A percentile compares a stretch with the other conserved stretches of the same genome.
These are phyloP conservation scores for Penicillium sp. DNA, from an alignment of 2,329 filamentous ascomycete species.

Conservation along the genomic window DNA sequence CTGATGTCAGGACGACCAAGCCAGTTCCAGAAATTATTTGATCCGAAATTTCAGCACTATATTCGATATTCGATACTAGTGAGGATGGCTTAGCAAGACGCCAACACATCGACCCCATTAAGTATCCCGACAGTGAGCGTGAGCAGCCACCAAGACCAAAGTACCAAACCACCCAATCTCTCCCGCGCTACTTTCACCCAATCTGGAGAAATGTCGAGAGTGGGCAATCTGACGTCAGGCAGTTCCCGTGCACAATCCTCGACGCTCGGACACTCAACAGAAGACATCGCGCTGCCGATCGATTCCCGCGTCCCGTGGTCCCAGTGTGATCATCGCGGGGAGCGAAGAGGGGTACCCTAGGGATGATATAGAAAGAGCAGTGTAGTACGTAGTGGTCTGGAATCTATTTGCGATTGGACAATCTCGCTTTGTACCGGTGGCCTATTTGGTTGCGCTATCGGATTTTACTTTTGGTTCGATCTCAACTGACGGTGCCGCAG, in stretches of 20 bases:
- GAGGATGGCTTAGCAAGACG: neutral
- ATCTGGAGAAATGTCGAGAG: neutral
- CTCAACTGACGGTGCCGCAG: no score
- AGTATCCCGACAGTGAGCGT: slow-evolving; percentile 4
- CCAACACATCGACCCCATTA: neutral
- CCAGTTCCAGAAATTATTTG: no score
- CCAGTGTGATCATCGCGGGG: slow-evolving; percentile 3
- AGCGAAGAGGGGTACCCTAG: neutral
- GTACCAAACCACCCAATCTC: neutral
- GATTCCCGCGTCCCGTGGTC: slow-evolving; percentile 11
- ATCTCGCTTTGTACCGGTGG: slow-evolving; percentile 1
- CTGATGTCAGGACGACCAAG: no score
- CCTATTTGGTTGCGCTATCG: slow-evolving; percentile 8
- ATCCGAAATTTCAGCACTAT: no score
- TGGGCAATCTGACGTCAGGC: slow-evolving; percentile 15
- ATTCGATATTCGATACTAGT: no score
- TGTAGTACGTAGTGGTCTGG: no score
- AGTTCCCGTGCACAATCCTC: neutral
- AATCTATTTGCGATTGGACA: neutral
- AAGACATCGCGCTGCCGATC: slow-evolving; percentile 11
- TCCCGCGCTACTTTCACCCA: neutral
- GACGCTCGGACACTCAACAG: slow-evolving; percentile 13
- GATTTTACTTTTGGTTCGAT: neutral
- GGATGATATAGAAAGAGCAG: no score
- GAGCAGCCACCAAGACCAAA: neutral